Evolutionary conservation across 495 filamentous ascomycete species (phyloP).

Genomic region (Penicillium manginii): DNA sequence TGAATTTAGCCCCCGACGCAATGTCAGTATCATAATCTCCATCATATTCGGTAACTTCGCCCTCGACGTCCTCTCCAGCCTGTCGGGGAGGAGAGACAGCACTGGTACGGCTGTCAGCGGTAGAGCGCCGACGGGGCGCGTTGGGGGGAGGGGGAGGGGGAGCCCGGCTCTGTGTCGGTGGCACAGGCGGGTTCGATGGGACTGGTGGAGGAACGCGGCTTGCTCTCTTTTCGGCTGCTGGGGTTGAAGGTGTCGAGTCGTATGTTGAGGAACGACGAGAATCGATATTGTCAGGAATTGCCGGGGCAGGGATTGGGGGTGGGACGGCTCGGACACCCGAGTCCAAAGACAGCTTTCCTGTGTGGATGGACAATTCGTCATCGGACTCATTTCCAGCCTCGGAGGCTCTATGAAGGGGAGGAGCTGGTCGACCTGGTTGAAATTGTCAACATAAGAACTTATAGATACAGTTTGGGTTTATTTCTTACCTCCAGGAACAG

Average conservation of each 20-base stretch:
- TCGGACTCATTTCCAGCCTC: slow-evolving; percentile 89
- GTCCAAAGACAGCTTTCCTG: slow-evolving; percentile 51
- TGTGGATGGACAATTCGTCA: slow-evolving; percentile 82
- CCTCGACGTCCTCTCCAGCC: slow-evolving; percentile 66
- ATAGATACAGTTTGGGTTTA: slow-evolving; percentile 6
- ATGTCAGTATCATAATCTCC: slow-evolving; percentile 99
- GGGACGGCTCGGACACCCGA: slow-evolving; percentile 36
- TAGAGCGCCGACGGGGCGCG: slow-evolving; percentile 61
- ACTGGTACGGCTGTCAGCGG: slow-evolving; percentile 55
- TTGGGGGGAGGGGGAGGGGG: slow-evolving; percentile 80
- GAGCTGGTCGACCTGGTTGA: slow-evolving; percentile 59
- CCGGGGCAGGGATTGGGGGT: slow-evolving; percentile 47
- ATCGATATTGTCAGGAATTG: slow-evolving; percentile 50
- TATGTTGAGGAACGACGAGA: slow-evolving; percentile 48
- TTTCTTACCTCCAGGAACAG: slow-evolving; percentile 70
- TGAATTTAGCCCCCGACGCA: slow-evolving; percentile 82
- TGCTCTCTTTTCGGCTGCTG: slow-evolving; percentile 50
- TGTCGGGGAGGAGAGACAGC: slow-evolving; percentile 42
- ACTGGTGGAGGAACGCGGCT: slow-evolving; percentile 57
- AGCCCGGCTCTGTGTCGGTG: slow-evolving; percentile 62
- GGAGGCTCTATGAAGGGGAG: slow-evolving; percentile 51
- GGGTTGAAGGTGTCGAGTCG: slow-evolving; percentile 49
- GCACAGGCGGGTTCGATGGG: slow-evolving; percentile 48
- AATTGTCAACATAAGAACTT: slow-evolving; percentile 34
- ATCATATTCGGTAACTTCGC: slow-evolving; percentile 92